A percentile compares a stretch with the other conserved stretches of the same genome.
Conservation (phyloP, 2,329 filamentous ascomycete genomes). For the Calonectria fujianensis region DNA sequence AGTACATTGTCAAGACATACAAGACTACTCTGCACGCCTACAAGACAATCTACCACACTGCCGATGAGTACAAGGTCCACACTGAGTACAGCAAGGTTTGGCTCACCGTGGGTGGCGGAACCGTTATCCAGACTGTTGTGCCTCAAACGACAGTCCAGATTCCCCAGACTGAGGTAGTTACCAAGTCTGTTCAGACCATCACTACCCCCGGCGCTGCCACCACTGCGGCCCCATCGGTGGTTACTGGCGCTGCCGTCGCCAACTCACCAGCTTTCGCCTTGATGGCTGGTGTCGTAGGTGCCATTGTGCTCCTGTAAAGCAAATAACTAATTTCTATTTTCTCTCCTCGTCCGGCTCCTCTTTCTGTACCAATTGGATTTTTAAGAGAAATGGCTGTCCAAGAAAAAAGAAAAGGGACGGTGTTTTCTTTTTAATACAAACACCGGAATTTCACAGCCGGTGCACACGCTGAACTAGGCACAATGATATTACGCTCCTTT, state of each 20-base stretch:
- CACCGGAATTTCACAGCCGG: not conserved
- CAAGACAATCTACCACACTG: constrained; percentile 52
- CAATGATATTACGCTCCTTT: constrained; percentile 27
- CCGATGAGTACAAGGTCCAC: constrained; percentile 46
- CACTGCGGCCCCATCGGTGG: constrained; percentile 51
- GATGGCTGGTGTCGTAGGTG: constrained; percentile 62
- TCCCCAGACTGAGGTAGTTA: constrained; percentile 52
- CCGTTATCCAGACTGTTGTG: constrained; percentile 54
- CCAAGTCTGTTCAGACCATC: constrained; percentile 49
- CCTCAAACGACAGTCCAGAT: constrained; percentile 55
- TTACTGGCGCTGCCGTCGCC: constrained; percentile 56
- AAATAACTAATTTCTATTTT: not conserved
- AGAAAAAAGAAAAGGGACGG: constrained; percentile 3
- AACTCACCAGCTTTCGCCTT: constrained; percentile 61
- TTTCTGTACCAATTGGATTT: constrained; percentile 16
- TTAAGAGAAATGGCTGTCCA: constrained; percentile 4
- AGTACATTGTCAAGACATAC: constrained; percentile 59
- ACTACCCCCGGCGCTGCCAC: constrained; percentile 43
- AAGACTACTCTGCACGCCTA: constrained; percentile 62
- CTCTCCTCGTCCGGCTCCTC: not conserved
- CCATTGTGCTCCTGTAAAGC: constrained; percentile 60
- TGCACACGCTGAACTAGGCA: constrained; percentile 18
- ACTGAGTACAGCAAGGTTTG: constrained; percentile 54
- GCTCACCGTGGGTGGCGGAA: constrained; percentile 53
- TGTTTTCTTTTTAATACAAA: constrained; percentile 12